phyloP scores from a whole-genome alignment of 345 rosid genomes.

The Excoecaria cochinchinensis region DNA sequence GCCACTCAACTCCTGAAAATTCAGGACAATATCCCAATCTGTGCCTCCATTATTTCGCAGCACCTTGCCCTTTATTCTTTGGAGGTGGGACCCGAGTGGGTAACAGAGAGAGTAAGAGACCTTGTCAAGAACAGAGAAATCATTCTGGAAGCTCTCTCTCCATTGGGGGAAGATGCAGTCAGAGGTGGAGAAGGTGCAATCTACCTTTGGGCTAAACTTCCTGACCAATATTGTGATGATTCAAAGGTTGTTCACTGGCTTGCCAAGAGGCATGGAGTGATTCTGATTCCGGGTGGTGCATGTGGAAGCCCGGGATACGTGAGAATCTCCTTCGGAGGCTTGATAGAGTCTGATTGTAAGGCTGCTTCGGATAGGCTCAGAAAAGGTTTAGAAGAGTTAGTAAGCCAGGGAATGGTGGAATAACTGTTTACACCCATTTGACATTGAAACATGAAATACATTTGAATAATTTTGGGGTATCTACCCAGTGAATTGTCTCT shows the following conservation, averaged over 20 bases:
- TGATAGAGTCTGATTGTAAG: slow-evolving; percentile 59
- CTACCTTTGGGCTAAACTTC: slow-evolving; percentile 91
- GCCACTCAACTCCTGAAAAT: slow-evolving; percentile 70
- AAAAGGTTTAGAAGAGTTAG: slow-evolving; percentile 69
- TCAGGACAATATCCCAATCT: slow-evolving; percentile 94
- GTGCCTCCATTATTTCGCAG: slow-evolving; percentile 82
- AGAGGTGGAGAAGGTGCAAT: slow-evolving; percentile 96
- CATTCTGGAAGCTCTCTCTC: slow-evolving; percentile 69
- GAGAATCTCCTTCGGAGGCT: slow-evolving; percentile 80
- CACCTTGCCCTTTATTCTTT: slow-evolving; percentile 74
- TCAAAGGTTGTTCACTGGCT: slow-evolving; percentile 81
- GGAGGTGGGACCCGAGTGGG: slow-evolving; percentile 81
- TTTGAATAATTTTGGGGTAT: slow-evolving; percentile 2
- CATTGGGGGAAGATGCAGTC: slow-evolving; percentile 67
- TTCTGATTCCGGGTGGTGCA: slow-evolving; percentile 79
- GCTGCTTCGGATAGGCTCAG: slow-evolving; percentile 69
- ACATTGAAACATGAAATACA: not conserved
- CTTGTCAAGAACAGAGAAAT: slow-evolving; percentile 80
- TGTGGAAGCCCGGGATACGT: slow-evolving; percentile 69
- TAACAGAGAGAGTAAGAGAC: slow-evolving; percentile 57
- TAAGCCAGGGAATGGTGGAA: slow-evolving; percentile 53
- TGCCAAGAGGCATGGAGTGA: slow-evolving; percentile 72
- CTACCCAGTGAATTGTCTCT: not conserved
- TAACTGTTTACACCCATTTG: not conserved
- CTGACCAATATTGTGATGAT: slow-evolving; percentile 46